Conservation (phyloP, 805 yeast species). For the Pichia nakasei region DNA sequence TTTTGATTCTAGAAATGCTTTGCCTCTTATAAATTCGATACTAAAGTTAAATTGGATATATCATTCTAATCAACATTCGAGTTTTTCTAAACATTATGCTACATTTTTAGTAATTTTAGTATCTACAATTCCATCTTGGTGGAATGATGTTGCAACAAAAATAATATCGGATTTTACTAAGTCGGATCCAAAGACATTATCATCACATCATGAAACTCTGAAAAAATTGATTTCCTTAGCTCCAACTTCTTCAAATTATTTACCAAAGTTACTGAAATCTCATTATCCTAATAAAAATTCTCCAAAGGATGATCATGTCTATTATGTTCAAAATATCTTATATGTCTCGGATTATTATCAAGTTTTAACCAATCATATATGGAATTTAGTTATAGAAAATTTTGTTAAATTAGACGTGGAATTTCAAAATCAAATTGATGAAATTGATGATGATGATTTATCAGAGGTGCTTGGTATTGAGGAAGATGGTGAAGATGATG, state of each 20-base stretch:
- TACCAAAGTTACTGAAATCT: constrained; percentile 48
- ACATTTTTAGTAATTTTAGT: constrained; percentile 71
- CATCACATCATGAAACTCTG: constrained; percentile 57
- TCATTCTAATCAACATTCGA: constrained; percentile 20
- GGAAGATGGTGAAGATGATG: constrained; percentile 23
- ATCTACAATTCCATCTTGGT: constrained; percentile 83
- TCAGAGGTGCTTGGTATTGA: constrained; percentile 35
- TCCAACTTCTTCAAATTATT: constrained; percentile 69
- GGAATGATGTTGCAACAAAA: constrained; percentile 68
- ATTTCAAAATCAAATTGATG: constrained; percentile 80
- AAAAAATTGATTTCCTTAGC: constrained; percentile 56
- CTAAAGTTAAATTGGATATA: constrained; percentile 57
- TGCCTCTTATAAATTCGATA: constrained; percentile 49
- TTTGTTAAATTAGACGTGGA: constrained; percentile 87
- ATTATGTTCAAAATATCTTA: constrained; percentile 61
- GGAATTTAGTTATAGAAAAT: constrained; percentile 75
- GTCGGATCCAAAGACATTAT: constrained; percentile 10
- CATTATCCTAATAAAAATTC: constrained; percentile 78
- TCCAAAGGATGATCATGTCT: constrained; percentile 40
- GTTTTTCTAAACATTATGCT: constrained; percentile 47
- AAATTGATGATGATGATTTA: constrained; percentile 65
- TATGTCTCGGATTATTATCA: constrained; percentile 57
- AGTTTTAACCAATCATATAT: constrained; percentile 63
- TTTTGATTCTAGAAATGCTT: constrained; percentile 50
- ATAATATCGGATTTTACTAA: constrained; percentile 54